Evolutionary conservation across 2,329 filamentous ascomycete genomes (phyloP), one percentile per base, ranked within the genome.

Genomic region (Aspergillus transmontanensis): DNA sequence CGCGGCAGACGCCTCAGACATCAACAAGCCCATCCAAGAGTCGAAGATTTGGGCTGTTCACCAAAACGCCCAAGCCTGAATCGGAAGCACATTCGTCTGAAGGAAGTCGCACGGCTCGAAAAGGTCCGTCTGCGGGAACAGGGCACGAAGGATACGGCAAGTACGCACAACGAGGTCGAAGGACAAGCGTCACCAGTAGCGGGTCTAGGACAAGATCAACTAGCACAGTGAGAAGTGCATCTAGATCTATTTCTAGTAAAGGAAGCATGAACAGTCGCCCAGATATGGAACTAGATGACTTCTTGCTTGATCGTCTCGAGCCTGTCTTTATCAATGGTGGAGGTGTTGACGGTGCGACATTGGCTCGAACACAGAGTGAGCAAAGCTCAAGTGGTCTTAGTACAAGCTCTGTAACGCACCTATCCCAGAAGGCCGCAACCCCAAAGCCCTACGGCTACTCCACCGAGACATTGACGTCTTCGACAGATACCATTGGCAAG

Each of bases 41-140:
- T 81, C 62, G 88, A 83, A 86, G 90, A 2, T 95, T 97, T 74
- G 90, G 90, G 1, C 84, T 97, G 59, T 96, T 97, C 71, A 83
- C 89, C 10, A 87, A 90, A 67, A 89, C 88, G 61, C 88, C 88
- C 16, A 96, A 92, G 76, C 83, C 86, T 0, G 82, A 86, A 0
- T 74, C 85, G 4, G 83, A 87, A 48, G 74, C 77, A n/a, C 64
- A 78, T 23, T 64, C 19, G 2, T 53, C 56, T 7, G 60, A 75
- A 0, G 85, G 88, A 85, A 73, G 83, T 84, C 43, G 87, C 85
- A 73, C 81, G 9, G 64, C 81, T 28, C 86, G 90, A 32, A 94
- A 93, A 76, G 94, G 94, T 0, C 94, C 94, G 26, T 87, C 86
- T 19, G 94, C 94, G 46, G 94, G 94, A n/a, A 98, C 94, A 43